Evolutionary conservation across 805 yeast species (phyloP), one percentile per base, ranked within the genome.

Genomic region (Ogataea ramenticola): DNA sequence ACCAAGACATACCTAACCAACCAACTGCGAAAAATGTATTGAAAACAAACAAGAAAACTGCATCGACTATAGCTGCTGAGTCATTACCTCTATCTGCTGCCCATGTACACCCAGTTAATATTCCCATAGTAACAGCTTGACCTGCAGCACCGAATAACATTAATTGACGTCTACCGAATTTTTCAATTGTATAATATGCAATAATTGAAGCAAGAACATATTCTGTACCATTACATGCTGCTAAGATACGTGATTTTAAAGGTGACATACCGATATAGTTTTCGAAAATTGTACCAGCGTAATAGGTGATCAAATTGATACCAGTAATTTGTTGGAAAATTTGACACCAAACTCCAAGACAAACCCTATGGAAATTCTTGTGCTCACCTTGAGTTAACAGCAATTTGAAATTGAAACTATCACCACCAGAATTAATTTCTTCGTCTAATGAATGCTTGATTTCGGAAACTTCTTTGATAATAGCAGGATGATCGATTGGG

Each of bases 301-400:
- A 79, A 54, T 76, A 78, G 1, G 77, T 69, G 35, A 79, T 73
- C 43, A 78, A 67, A 53, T 79, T 79, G 50, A 78, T 77, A 20
- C 84, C 84, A 45, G 64, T 62, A 44, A 75, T 65, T 49, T 74
- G 79, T 52, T 72, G 78, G 60, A 73, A 60, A 40, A 68, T 55
- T 46, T 74, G 78, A 3, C 67, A 58, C 64, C 71, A 65, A 14
- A 60, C 57, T 2, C 71, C 75, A 32, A 75, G 62, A 50, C 64
- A 57, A n/a, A 65, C 57, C 48, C 80, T 62, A 43, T 74, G 80
- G 57, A 74, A 73, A 48, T 72, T 67, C 46, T 68, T 61, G 43
- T 67, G 67, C 40, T 66, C 60, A 31, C 75, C 77, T 45, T 67
- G 70, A 11, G 56, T 55, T 43, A 71, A 57, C 35, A 72, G 53